These are phyloP conservation scores for Nicotiana obtusifolia DNA, from an alignment of 257 asterid species.

Conservation along the genomic window DNA sequence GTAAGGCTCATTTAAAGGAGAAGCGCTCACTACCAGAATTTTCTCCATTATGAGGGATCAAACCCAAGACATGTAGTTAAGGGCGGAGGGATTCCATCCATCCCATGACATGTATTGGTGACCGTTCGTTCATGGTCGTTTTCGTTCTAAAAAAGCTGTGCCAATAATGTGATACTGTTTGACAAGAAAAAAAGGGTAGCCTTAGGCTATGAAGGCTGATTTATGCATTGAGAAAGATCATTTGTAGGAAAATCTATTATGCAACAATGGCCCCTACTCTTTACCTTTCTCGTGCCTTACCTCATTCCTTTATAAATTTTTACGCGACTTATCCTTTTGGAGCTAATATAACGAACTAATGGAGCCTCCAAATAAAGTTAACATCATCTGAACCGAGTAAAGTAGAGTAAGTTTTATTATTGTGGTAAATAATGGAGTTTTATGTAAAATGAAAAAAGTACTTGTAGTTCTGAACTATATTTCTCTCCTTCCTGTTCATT, in stretches of 20 bases:
- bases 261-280: background rate
- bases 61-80: too few species aligned
- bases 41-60: too few species aligned
- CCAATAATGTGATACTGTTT: background rate
- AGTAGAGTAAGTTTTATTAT: background rate
- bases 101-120: too few species aligned
- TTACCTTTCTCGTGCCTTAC: background rate
- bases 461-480: background rate
- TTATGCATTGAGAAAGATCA: background rate
- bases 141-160: too few species aligned
- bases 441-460: background rate
- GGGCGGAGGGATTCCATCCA: too few species aligned
- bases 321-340: background rate
- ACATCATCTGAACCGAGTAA: too few species aligned
- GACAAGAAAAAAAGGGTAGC: background rate
- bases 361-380: background rate
- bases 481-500: background rate
- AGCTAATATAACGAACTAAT: constrained; percentile 4
- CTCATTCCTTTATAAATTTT: background rate
- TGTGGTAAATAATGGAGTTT: background rate
- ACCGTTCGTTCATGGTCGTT: too few species aligned
- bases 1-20: too few species aligned
- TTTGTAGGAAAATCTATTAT: background rate
- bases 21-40: too few species aligned
- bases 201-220: background rate